A percentile compares a stretch with the other conserved stretches of the same genome.
Evolutionary conservation across 1,284 basidiomycete species (phyloP).

Genomic region (Pascua sp.): DNA sequence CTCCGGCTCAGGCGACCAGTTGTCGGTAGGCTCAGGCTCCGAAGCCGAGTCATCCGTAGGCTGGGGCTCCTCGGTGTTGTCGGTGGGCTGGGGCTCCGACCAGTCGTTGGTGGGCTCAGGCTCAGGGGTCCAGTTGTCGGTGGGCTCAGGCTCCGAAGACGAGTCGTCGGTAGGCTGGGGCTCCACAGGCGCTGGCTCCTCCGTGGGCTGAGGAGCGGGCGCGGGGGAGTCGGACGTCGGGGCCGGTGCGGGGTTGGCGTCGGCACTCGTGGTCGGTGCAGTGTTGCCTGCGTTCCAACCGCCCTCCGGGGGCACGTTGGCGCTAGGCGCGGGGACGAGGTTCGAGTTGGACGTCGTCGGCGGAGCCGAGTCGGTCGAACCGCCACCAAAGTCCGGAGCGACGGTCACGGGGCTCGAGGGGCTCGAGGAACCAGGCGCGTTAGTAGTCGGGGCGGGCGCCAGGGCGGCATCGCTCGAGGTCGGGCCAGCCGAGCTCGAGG

Average conservation of each 20-base stretch:
- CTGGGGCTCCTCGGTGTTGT: not conserved
- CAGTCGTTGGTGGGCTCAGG: not conserved
- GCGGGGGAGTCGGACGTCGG: not conserved
- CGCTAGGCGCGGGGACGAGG: slow-evolving; percentile 26
- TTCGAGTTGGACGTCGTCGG: slow-evolving; percentile 23
- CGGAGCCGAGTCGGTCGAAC: not conserved
- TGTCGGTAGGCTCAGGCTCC: not conserved
- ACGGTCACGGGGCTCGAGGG: slow-evolving; percentile 3
- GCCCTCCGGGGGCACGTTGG: slow-evolving; percentile 12
- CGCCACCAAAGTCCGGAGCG: slow-evolving; percentile 8
- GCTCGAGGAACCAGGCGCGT: not conserved
- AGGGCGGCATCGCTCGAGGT: not conserved
- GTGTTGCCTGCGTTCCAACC: no score
- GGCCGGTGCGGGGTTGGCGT: not conserved
- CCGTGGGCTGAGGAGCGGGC: slow-evolving; percentile 9
- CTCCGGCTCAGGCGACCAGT: not conserved
- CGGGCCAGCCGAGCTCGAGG: slow-evolving; percentile 1
- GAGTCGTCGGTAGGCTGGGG: not conserved
- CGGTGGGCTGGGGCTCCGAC: not conserved
- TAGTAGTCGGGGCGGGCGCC: slow-evolving; percentile 4
- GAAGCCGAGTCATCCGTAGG: not conserved
- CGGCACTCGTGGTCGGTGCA: not conserved
- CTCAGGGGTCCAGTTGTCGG: not conserved
- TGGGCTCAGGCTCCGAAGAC: not conserved
- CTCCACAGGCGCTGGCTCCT: not conserved